phyloP scores from a whole-genome alignment of 257 asterid species.

The Paulownia fortunei region DNA sequence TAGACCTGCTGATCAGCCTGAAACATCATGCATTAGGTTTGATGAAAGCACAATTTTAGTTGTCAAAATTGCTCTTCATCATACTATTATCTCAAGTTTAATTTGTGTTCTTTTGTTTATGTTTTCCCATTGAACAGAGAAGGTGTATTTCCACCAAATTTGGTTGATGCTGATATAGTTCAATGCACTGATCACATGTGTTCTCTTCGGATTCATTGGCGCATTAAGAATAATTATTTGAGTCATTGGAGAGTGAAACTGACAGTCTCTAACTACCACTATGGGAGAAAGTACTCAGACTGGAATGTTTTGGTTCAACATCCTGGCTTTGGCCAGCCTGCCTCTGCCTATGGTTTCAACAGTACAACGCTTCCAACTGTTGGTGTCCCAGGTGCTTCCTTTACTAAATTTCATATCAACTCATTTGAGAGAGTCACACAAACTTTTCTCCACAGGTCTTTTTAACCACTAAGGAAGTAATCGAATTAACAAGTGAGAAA shows the following conservation, averaged over 20 bases:
- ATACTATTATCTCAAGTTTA: not conserved
- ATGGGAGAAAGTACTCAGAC: constrained; percentile 56
- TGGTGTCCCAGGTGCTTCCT: constrained; percentile 50
- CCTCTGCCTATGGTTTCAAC: constrained; percentile 57
- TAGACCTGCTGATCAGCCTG: constrained; percentile 37
- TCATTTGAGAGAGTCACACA: too few species aligned
- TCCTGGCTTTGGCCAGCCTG: constrained; percentile 57
- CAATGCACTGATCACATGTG: constrained; percentile 82
- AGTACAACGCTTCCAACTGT: constrained; percentile 48
- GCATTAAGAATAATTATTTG: constrained; percentile 54
- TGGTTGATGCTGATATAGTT: constrained; percentile 46
- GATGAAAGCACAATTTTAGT: not conserved
- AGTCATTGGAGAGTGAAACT: constrained; percentile 72
- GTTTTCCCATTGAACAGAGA: constrained; percentile 44
- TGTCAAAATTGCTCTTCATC: not conserved
- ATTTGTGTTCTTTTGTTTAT: not conserved
- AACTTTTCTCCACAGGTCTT: too few species aligned
- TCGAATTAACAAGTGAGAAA: too few species aligned
- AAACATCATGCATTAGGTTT: constrained; percentile 67
- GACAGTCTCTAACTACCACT: constrained; percentile 67
- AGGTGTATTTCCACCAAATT: constrained; percentile 41
- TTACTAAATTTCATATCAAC: too few species aligned
- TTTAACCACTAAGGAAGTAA: not conserved
- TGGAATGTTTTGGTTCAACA: constrained; percentile 78
- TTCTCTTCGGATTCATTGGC: constrained; percentile 78